Evolutionary conservation across 2,329 filamentous ascomycete genomes (phyloP).

Genomic region (Ceratocystis eucalypticola): DNA sequence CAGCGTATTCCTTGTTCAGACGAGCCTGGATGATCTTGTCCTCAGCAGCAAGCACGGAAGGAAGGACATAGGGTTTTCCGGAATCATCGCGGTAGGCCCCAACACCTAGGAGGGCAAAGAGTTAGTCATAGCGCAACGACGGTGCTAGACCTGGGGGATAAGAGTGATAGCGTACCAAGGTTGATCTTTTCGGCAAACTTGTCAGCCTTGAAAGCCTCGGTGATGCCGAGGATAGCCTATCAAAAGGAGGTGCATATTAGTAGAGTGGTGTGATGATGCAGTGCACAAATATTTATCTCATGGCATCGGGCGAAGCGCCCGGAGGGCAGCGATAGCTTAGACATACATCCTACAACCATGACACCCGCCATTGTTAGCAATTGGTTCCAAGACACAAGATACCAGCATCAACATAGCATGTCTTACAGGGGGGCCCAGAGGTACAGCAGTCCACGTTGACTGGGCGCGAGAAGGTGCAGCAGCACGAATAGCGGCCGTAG

Average conservation of each 20-base stretch:
- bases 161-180: constrained; percentile 47
- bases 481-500: constrained; percentile 28
- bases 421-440: constrained; percentile 84
- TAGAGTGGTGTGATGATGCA: not conserved
- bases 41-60: constrained; percentile 82
- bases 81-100: constrained; percentile 96
- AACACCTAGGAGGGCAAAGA: constrained; percentile 46
- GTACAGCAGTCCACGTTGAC: constrained; percentile 82
- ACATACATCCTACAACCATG: constrained; percentile 16
- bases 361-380: constrained; percentile 9
- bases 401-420: constrained; percentile 11
- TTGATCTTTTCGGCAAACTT: constrained; percentile 93
- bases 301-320: not conserved
- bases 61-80: constrained; percentile 95
- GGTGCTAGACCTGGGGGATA: constrained; percentile 4
- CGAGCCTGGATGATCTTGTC: constrained; percentile 64
- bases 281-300: not conserved
- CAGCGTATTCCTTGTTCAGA: constrained; percentile 94
- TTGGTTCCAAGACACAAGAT: not conserved
- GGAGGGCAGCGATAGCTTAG: not conserved
- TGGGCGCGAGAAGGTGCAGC: constrained; percentile 39
- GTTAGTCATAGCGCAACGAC: constrained; percentile 16
- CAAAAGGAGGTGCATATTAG: not conserved
- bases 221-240: constrained; percentile 81
- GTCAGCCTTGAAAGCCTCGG: constrained; percentile 98